Base-by-base conservation (phyloP, 2,329 filamentous ascomycete genomes). In the Cladosporium sphaerospermum region DNA sequence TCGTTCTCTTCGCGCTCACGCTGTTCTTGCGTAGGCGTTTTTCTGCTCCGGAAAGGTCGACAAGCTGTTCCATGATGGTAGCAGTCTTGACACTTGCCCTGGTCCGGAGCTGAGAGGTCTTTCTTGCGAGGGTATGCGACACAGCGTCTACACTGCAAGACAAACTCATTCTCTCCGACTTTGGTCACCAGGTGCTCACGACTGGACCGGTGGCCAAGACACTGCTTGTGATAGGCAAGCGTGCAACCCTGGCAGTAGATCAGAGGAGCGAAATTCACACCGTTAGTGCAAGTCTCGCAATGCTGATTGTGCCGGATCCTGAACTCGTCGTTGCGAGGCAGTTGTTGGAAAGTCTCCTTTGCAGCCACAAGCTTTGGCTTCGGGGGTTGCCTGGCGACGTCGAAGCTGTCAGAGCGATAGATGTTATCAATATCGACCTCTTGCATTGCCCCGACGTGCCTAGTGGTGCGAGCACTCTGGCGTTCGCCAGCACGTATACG, bases 121-220 rank as follows among this genome's bases (percentile, higher is more conserved):
- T 87, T 91, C 64, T 83, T 83, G 56, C 75, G 74, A 43, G 83
- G 78, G 16, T 78, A 65, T 3, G 85, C 85, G 57, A 97, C 79
- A 67, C 93, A 99, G 53, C 84, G 86, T 59, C 84, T 85, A 71
- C 93, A 99, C 67, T 99, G 93, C 37, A 99, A 73, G 13, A 99
- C 84, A 61, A 95, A 97, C 36, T 85, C 71, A 2, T 85, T 82
- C 1, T 85, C 75, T 2, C 77, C 84, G 49, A 96, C 71, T 67
- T 97, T 99, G 19, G 90, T 97, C 9, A 89, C 89, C 34, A 93
- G 73, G 67, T 97, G 93, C n/a, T 96, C 89, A 56, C 93, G 80
- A 10, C 69, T 75, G 48, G 79, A 80, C 46, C 93, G 82, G 45
- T 78, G 75, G 1, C 92, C 90, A 28, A 99, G 76, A 64, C 93